A percentile compares a stretch with the other conserved stretches of the same genome.
phyloP scores from a whole-genome alignment of 2,329 filamentous ascomycete genomes.

The Colletotrichum ledebouriae region DNA sequence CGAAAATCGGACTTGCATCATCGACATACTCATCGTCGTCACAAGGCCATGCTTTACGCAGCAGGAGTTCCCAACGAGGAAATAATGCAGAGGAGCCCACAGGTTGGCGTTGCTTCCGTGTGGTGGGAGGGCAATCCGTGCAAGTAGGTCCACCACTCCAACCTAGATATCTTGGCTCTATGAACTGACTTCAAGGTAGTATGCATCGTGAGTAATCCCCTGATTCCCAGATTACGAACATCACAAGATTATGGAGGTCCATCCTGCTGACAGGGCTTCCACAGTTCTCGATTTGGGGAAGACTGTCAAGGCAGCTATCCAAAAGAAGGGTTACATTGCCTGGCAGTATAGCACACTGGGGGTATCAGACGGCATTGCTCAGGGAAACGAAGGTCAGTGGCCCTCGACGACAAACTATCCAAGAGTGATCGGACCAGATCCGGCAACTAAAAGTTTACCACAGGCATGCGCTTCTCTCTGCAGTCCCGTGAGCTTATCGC shows the following conservation, averaged over 20 bases:
- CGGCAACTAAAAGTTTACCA: slow-evolving; percentile 8
- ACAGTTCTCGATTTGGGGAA: slow-evolving; percentile 87
- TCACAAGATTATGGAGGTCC: not conserved
- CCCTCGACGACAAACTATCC: no score
- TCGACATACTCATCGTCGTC: not conserved
- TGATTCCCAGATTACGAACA: not conserved
- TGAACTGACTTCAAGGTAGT: slow-evolving; percentile 44
- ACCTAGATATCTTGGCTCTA: not conserved
- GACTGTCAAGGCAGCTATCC: slow-evolving; percentile 84
- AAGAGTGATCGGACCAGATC: not conserved
- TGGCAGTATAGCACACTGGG: slow-evolving; percentile 97
- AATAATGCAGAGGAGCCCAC: slow-evolving; percentile 89
- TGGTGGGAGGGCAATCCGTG: slow-evolving; percentile 99
- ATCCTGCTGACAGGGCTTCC: not conserved
- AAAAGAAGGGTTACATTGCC: slow-evolving; percentile 89
- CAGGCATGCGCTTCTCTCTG: slow-evolving; percentile 93
- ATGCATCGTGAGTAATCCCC: slow-evolving; percentile 54
- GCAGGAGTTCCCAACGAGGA: slow-evolving; percentile 87
- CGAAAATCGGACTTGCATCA: not conserved
- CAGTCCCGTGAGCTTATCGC: slow-evolving; percentile 94
- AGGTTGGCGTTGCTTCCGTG: slow-evolving; percentile 90
- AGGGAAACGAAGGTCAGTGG: slow-evolving; percentile 84
- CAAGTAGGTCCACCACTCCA: slow-evolving; percentile 72
- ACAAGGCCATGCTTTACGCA: slow-evolving; percentile 91
- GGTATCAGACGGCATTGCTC: slow-evolving; percentile 91